Evolutionary conservation across 257 asterid species (phyloP), one percentile per base, ranked within the genome.

Genomic region (Solanum rostratum): DNA sequence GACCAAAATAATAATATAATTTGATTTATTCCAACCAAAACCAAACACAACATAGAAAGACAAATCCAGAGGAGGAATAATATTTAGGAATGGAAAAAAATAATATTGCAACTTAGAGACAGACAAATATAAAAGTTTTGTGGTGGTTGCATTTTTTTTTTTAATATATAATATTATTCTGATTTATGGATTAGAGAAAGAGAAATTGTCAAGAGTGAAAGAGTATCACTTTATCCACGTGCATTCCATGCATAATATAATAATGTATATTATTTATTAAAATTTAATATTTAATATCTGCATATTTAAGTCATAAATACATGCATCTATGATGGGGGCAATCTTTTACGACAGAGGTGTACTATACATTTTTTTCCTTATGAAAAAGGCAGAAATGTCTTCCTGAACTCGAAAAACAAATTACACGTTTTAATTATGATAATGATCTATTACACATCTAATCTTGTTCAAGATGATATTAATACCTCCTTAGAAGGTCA

Each of bases 141-240:
- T 43, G 73, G 59, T 20, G 1, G 83, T 49, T 49, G 20, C 16
- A 49, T 76, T 46, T 46, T 7, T 16, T 57, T 9, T 9, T 3
- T 20, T 45, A 13, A 49, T 76, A 46, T 49, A 30, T 45, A 30
- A 30, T 30, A 30, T 30, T 70, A 70, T 73, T 86, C 19, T 50
- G 66, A 46, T 18, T 16, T 55, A 50, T 66, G 68, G 66, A 70
- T 70, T 39, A 43, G 74, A 43, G 19, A 83, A 76, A 55, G 41
- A 16, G 68, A 83, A 65, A 43, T 22, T 29, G 37, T 29, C 18
- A 50, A 27, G 60, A 54, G 55, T 43, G 84, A 80, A 69, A 91
- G 60, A 85, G 50, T 50, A 76, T 84, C 80, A 65, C 91, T 90
- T 91, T 87, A 84, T 83, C 82, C 85, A 62, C 88, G 68, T 87